Evolutionary conservation across 2,329 filamentous ascomycete species (phyloP).

Genomic region (Penicillium sp.): DNA sequence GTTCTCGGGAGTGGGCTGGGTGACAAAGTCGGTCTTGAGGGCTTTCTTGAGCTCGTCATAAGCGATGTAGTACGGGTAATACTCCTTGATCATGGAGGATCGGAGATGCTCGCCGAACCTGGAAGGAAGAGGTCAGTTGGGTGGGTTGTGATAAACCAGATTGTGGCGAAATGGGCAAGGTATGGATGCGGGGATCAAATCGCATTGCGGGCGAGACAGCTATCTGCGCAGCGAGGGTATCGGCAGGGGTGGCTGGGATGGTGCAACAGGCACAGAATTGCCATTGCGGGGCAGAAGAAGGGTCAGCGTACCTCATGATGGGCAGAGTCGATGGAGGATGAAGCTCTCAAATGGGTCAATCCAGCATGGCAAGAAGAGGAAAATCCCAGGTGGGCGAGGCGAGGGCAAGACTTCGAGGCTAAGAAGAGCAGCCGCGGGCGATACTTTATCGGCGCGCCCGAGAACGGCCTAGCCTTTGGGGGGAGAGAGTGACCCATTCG

Average conservation of each 20-base stretch:
- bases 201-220: not conserved
- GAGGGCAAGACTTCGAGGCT: not conserved
- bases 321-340: not conserved
- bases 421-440: not conserved
- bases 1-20: slow-evolving; percentile 49
- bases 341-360: slow-evolving; percentile 4
- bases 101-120: slow-evolving; percentile 96
- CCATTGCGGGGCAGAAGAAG: not conserved
- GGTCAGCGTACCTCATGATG: slow-evolving; percentile 6
- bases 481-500: not conserved
- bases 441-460: slow-evolving; percentile 17
- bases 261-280: not conserved
- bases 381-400: slow-evolving; percentile 4
- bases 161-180: not conserved
- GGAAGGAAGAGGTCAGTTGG: not conserved
- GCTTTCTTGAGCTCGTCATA: slow-evolving; percentile 91
- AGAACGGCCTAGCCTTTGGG: slow-evolving; percentile 19
- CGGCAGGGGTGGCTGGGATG: not conserved
- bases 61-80: slow-evolving; percentile 97
- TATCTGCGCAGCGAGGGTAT: not conserved
- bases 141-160: not conserved
- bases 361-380: slow-evolving; percentile 9
- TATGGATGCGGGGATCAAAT: not conserved
- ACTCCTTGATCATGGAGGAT: slow-evolving; percentile 93
- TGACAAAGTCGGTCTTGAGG: slow-evolving; percentile 72